Evolutionary conservation across 306 rosid genomes (phyloP).

Genomic region (Senna tora): DNA sequence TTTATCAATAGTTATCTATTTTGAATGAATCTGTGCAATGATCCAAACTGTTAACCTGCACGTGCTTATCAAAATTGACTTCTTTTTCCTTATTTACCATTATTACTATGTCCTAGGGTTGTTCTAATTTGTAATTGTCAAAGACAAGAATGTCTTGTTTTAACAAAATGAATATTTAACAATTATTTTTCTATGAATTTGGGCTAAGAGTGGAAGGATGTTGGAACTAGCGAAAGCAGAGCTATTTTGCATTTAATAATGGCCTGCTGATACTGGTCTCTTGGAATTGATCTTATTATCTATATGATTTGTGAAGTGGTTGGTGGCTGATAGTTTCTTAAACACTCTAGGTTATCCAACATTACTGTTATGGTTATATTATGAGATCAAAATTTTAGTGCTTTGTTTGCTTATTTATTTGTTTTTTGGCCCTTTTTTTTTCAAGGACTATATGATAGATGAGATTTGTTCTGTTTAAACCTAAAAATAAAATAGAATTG

Average conservation of each 20-base stretch:
- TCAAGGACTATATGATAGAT: not conserved
- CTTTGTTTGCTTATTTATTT: too few species aligned
- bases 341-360: not conserved
- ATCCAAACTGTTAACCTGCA: not conserved
- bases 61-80: not conserved
- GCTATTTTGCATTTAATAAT: not conserved
- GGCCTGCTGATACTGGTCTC: not conserved
- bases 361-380: not conserved
- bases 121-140: not conserved
- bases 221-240: not conserved
- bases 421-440: not conserved
- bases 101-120: not conserved
- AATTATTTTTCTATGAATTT: not conserved
- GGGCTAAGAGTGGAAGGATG: not conserved
- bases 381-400: not conserved
- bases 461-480: not conserved
- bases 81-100: not conserved
- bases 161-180: not conserved
- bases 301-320: not conserved
- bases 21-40: slow-evolving; percentile 4
- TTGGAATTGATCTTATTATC: not conserved
- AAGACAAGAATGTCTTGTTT: not conserved
- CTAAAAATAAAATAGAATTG: not conserved
- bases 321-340: not conserved
- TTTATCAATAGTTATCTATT: not conserved